Evolutionary conservation across 495 filamentous ascomycete genomes (phyloP).

Genomic region (Neurospora intermedia): DNA sequence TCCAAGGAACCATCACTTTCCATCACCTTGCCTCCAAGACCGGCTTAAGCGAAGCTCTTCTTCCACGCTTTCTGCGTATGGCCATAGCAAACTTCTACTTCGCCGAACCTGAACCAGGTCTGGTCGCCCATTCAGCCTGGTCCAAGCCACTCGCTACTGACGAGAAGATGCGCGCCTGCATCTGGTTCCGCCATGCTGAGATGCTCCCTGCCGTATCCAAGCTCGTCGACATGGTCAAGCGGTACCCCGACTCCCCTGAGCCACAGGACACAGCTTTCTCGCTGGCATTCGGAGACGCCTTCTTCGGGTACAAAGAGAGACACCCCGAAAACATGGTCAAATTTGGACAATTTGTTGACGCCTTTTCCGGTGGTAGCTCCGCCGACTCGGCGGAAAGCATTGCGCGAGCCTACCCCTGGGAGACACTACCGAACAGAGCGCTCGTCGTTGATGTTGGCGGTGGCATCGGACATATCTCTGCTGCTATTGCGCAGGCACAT

Average conservation of each 20-base stretch:
- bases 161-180: slow-evolving; percentile 11
- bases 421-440: slow-evolving; percentile 10
- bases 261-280: slow-evolving; percentile 21
- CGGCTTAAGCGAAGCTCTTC: slow-evolving; percentile 13
- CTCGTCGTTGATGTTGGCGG: slow-evolving; percentile 30
- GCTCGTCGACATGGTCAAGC: slow-evolving; percentile 60
- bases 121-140: slow-evolving; percentile 25
- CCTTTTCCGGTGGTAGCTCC: slow-evolving; percentile 2
- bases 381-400: slow-evolving; percentile 7
- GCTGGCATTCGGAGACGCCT: slow-evolving; percentile 20
- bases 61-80: slow-evolving; percentile 24
- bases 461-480: slow-evolving; percentile 30
- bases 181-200: slow-evolving; percentile 35
- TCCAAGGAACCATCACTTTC: slow-evolving; percentile 13
- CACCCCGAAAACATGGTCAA: slow-evolving; percentile 9
- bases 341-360: slow-evolving; percentile 8
- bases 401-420: slow-evolving; percentile 10
- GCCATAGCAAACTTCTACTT: slow-evolving; percentile 27
- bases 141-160: slow-evolving; percentile 12
- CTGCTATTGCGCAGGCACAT: slow-evolving; percentile 23
- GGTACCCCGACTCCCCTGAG: slow-evolving; percentile 12
- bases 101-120: slow-evolving; percentile 15
- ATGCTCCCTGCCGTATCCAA: slow-evolving; percentile 64
- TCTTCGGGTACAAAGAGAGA: slow-evolving; percentile 13
- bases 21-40: slow-evolving; percentile 14